Evolutionary conservation across 768 basidiomycete genomes (phyloP).

Genomic region (Termitomyces heimii): DNA sequence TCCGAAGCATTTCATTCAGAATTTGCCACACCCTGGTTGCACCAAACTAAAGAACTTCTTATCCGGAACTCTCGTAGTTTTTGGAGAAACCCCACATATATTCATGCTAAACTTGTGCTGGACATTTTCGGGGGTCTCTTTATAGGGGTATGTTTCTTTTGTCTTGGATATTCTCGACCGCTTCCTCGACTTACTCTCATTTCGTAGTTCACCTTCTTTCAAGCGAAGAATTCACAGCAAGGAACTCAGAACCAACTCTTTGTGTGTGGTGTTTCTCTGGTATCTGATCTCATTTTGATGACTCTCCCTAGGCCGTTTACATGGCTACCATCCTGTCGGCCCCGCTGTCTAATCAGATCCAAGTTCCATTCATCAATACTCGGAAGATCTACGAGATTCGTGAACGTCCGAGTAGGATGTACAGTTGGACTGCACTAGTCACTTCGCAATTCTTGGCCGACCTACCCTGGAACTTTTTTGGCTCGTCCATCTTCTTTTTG

Average conservation of each 20-base stretch:
- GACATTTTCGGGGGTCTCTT: constrained; percentile 51
- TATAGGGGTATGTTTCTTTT: constrained; percentile 32
- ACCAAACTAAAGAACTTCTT: constrained; percentile 38
- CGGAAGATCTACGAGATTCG: constrained; percentile 65
- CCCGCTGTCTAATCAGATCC: constrained; percentile 57
- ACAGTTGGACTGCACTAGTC: constrained; percentile 56
- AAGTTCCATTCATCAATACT: constrained; percentile 53
- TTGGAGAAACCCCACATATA: constrained; percentile 59
- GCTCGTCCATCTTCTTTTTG: constrained; percentile 55
- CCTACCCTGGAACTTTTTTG: constrained; percentile 60
- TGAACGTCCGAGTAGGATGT: constrained; percentile 60
- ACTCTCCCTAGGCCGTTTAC: constrained; percentile 39
- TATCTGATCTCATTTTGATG: background rate
- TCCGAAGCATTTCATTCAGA: constrained; percentile 29
- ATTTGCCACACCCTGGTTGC: constrained; percentile 49
- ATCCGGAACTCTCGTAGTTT: constrained; percentile 37
- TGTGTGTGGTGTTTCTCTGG: constrained; percentile 27
- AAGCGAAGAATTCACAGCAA: constrained; percentile 44
- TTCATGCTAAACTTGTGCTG: constrained; percentile 51
- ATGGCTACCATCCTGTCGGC: constrained; percentile 49
- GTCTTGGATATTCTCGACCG: background rate
- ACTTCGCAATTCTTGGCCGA: constrained; percentile 53
- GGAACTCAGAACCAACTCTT: constrained; percentile 65
- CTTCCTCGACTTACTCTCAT: constrained; percentile 9
- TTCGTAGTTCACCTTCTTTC: constrained; percentile 53